Conservation (phyloP, 73 alveolate species). For the Paramecium octaurelia region DNA sequence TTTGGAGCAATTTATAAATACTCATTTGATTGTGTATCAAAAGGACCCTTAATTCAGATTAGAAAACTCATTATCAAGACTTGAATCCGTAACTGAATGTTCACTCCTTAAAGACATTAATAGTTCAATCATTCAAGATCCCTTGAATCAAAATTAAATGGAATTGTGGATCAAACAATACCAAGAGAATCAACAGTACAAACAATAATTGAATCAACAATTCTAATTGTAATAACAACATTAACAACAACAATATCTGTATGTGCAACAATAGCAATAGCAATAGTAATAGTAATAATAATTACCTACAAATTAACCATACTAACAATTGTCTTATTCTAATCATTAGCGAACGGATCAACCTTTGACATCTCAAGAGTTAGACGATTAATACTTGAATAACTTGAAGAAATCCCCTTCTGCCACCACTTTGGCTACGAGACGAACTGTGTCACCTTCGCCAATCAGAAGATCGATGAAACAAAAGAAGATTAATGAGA, state of each 20-base stretch:
- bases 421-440: background rate
- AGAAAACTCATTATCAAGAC: background rate
- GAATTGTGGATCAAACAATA: background rate
- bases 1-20: constrained; percentile 2
- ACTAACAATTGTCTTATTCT: background rate
- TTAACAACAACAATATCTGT: background rate
- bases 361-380: background rate
- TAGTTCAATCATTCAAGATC: constrained; percentile 26
- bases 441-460: background rate
- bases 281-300: background rate
- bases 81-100: background rate
- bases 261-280: background rate
- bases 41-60: background rate
- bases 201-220: background rate
- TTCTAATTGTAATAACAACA: background rate
- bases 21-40: background rate
- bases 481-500: constrained; percentile 2
- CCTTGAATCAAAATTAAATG: background rate
- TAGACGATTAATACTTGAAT: background rate
- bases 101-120: background rate
- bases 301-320: background rate
- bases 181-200: background rate
- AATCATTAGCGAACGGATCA: background rate
- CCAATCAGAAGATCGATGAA: constrained; percentile 24
- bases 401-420: background rate